Base-by-base conservation (phyloP, 768 basidiomycete genomes). In the Leucocoprinus sp. region DNA sequence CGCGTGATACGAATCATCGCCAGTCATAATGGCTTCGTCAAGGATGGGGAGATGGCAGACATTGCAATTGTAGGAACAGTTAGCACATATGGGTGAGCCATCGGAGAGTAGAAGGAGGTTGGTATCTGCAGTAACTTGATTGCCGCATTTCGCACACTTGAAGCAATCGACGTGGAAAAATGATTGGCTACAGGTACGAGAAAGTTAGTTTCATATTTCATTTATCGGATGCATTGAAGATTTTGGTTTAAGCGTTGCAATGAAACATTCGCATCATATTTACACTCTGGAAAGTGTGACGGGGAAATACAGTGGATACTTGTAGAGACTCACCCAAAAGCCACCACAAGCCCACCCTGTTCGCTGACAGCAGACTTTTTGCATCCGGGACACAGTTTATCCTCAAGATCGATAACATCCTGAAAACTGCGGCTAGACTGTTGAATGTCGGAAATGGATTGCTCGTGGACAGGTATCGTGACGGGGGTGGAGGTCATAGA, bases 21-120 rank as follows among this genome's bases (percentile, higher is more conserved):
- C 96, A 5, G 96, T 95, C 90, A 99, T 97, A 63, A 98, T 97
- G 8, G 96, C 96, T 60, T 99, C 96, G 67, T 99, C 93, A 45
- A 93, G 83, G 53, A 99, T 99, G 36, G 93, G 89, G 46, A 80
- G 80, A 37, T 82, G 82, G 68, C 96, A 99, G 47, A 97, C 84
- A 58, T 85, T 95, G 73, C 96, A 99, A 56, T 83, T 83, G 69
- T 95, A 95, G 3, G 91, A 91, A 69, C 92, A 95, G 56, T 86
- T 82, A 34, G 86, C 81, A 59, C 89, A 93, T 40, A 99, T 93
- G 29, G 96, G 96, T n/a, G 86, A 90, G 18, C 96, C 96, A 64
- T 99, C 95, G 24, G 93, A 93, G 41, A 99, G 80, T 8, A 99
- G 72, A 27, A 98, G 76, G n/a, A 99, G 75, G 66, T 96, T 98